A percentile compares a stretch with the other conserved stretches of the same genome.
phyloP scores from a whole-genome alignment of 192 early-diverging fungal genomes.

The Thamnidium elegans region DNA sequence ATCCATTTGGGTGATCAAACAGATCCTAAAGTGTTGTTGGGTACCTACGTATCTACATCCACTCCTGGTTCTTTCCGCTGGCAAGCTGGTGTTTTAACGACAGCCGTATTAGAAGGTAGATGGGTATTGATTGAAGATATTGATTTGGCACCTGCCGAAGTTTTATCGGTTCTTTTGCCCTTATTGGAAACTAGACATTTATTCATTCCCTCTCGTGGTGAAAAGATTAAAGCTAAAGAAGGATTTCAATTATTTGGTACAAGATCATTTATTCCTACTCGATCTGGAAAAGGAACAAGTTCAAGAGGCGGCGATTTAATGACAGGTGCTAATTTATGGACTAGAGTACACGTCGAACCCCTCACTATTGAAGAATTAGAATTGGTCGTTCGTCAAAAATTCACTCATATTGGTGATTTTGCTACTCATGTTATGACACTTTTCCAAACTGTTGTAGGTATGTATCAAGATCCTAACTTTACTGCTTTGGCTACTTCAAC shows the following conservation, averaged over 20 bases:
- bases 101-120: slow-evolving; percentile 82
- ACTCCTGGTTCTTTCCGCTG: slow-evolving; percentile 93
- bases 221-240: slow-evolving; percentile 77
- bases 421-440: slow-evolving; percentile 54
- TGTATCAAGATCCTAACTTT: slow-evolving; percentile 47
- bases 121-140: slow-evolving; percentile 99
- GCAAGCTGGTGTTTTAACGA: slow-evolving; percentile 91
- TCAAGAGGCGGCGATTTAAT: slow-evolving; percentile 44
- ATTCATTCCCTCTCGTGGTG: slow-evolving; percentile 87
- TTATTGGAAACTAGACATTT: slow-evolving; percentile 87
- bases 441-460: slow-evolving; percentile 44
- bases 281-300: slow-evolving; percentile 44
- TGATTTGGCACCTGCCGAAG: slow-evolving; percentile 92
- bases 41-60: slow-evolving; percentile 91
- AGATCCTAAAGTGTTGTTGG: slow-evolving; percentile 90
- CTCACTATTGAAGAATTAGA: slow-evolving; percentile 61
- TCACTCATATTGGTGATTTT: slow-evolving; percentile 48
- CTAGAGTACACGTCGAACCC: slow-evolving; percentile 63
- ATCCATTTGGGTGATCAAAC: slow-evolving; percentile 96
- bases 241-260: slow-evolving; percentile 95
- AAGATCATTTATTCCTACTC: slow-evolving; percentile 53
- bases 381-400: slow-evolving; percentile 58
- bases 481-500: slow-evolving; percentile 44
- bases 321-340: slow-evolving; percentile 77
- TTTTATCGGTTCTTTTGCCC: slow-evolving; percentile 87